Evolutionary conservation across 352 stramenopile genomes (phyloP).

Genomic region (Phytopythium delawarense): DNA sequence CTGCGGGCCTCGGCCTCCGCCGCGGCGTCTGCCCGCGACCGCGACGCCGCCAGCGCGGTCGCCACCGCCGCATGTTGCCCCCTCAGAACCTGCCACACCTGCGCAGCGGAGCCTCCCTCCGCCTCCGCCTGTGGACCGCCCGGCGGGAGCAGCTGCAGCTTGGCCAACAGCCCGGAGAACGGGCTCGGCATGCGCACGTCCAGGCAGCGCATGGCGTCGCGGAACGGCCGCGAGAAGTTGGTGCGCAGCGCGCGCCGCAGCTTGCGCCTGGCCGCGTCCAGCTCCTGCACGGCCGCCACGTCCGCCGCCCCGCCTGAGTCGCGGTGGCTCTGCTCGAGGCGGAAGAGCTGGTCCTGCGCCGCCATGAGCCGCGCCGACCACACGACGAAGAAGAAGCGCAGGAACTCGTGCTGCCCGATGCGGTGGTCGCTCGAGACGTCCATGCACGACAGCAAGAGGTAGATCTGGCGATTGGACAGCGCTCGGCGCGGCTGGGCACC

Average conservation of each 20-base stretch:
- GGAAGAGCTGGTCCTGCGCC: slow-evolving; percentile 38
- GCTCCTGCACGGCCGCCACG: slow-evolving; percentile 2
- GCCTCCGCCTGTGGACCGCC: neutral
- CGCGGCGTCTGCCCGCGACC: neutral
- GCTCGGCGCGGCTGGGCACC: neutral
- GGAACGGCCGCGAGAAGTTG: slow-evolving; percentile 52
- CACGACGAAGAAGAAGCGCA: slow-evolving; percentile 51
- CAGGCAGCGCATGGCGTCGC: slow-evolving; percentile 48
- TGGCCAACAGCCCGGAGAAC: slow-evolving; percentile 30
- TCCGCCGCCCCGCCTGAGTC: neutral
- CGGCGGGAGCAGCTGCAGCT: slow-evolving; percentile 22
- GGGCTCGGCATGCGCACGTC: slow-evolving; percentile 32
- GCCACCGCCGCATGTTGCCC: neutral
- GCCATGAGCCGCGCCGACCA: slow-evolving; percentile 49
- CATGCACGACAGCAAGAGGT: slow-evolving; percentile 45
- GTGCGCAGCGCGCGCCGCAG: slow-evolving; percentile 34
- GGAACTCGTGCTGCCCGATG: slow-evolving; percentile 39
- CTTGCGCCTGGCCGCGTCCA: slow-evolving; percentile 15
- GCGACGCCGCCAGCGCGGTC: neutral
- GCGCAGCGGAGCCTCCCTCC: neutral
- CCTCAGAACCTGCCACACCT: slow-evolving; percentile 8
- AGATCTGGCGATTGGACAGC: slow-evolving; percentile 42
- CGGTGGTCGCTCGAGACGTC: slow-evolving; percentile 38
- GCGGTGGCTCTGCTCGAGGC: slow-evolving; percentile 12
- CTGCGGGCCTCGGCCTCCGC: slow-evolving; percentile 6